Base-by-base conservation (phyloP, 2,329 filamentous ascomycete species). In the Domatiomyces catenatus region DNA sequence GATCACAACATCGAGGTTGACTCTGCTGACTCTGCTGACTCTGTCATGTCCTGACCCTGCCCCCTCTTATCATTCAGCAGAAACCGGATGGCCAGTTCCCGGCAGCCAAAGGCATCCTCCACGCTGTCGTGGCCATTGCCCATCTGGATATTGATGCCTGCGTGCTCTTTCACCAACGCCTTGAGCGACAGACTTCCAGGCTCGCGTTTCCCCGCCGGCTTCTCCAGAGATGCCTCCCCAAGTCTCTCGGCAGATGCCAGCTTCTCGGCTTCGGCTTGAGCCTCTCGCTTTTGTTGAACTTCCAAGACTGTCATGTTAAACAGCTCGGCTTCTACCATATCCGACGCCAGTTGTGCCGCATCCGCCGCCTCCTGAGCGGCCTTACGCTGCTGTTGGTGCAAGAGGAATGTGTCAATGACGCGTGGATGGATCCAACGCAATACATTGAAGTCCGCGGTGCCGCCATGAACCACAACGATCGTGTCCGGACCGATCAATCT, bases 351-450 rank as follows among this genome's bases (percentile, higher is more conserved):
- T 45, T 19, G 18, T 26, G 50, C 32, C 46, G 48, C 17, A 44
- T 49, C 44, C 42, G 51, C 32, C 45, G 48, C 17, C 45, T 49
- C 44, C 20, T 44, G 42, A 15, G 42, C 45, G 32, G 59, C 10
- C 28, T 32, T 32, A 8, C 28, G 28, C 2, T 12, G 28, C 2
- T 32, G 5, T 5, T 32, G 28, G 8, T 32, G 59, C 5, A 65
- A 52, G 20, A 67, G 45, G 36, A 66, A 58, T 0, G 73, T 74
- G 56, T 77, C 74, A 17, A 76, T 61, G 0, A 76, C 60, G 0
- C 54, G 50, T 0, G 50, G 49, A 54, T 76, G 74, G 10, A 73
- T 69, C 71, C 71, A 74, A n/a, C 73, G 64, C 53, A 77, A 58
- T 0, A 66, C 62, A 0, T 58, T 57, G 17, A 77, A 56, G 53